These are phyloP conservation scores for Omphalotus guepiniiformis DNA, from an alignment of 768 basidiomycete species.

Conservation along the genomic window DNA sequence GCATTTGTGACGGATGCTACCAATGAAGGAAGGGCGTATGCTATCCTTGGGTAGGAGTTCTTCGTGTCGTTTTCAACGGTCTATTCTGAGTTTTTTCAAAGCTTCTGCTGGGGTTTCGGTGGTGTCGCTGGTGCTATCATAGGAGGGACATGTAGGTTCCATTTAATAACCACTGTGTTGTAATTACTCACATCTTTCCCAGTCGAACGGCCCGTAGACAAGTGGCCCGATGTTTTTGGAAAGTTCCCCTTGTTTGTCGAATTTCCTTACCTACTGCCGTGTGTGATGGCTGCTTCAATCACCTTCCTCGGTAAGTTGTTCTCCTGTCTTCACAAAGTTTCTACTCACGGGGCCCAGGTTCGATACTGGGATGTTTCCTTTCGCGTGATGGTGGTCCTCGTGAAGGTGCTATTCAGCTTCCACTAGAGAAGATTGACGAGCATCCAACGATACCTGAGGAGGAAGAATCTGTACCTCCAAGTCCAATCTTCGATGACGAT, in stretches of 20 bases:
- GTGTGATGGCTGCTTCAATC: conserved; percentile 69
- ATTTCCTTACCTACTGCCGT: conserved; percentile 92
- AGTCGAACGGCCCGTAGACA: conserved; percentile 83
- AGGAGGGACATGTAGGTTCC: conserved; percentile 63
- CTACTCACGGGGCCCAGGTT: conserved; percentile 48
- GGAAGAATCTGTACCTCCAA: conserved; percentile 48
- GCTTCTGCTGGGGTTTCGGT: conserved; percentile 95
- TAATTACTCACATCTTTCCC: conserved; percentile 16
- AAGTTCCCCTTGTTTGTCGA: conserved; percentile 60
- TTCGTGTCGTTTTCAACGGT: conserved; percentile 1
- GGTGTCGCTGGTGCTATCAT: conserved; percentile 89
- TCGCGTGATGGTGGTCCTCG: conserved; percentile 88
- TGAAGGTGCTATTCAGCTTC: conserved; percentile 78
- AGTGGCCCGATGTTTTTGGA: conserved; percentile 79
- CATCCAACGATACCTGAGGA: conserved; percentile 56
- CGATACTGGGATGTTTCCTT: conserved; percentile 83
- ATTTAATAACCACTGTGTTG: conserved; percentile 2
- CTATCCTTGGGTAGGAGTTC: conserved; percentile 69
- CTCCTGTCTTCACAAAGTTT: conserved; percentile 1
- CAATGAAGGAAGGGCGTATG: conserved; percentile 94
- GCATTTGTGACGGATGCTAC: conserved; percentile 83
- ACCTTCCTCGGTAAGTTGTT: conserved; percentile 58
- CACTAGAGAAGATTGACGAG: conserved; percentile 62
- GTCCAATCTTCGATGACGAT: conserved; percentile 42
- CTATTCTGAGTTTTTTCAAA: conserved; percentile 22